These are phyloP conservation scores for Ascochyta lentis DNA, from an alignment of 2,329 filamentous ascomycete genomes.

Conservation along the genomic window DNA sequence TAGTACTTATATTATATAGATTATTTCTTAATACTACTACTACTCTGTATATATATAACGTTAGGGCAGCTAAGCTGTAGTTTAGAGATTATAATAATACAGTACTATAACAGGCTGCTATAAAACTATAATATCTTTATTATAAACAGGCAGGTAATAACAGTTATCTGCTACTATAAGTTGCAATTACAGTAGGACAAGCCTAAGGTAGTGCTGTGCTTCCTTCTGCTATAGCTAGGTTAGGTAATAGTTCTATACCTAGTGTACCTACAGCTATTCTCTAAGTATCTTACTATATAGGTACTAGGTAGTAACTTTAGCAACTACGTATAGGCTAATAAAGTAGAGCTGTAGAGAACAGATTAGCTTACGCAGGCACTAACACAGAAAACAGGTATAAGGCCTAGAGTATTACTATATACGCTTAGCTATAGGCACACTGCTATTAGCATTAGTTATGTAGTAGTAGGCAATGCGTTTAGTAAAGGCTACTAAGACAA, in stretches of 20 bases:
- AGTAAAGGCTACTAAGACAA: too few relatives aligned
- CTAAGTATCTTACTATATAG: conserved; percentile 23
- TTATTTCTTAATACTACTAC: background rate
- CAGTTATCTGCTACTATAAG: conserved; percentile 32
- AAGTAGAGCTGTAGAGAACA: background rate
- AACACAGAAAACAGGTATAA: too few relatives aligned
- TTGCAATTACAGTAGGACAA: conserved; percentile 8
- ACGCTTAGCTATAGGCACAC: too few relatives aligned
- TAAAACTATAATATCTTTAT: conserved; percentile 31
- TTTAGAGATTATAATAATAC: background rate
- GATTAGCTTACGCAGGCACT: background rate
- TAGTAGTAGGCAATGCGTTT: too few relatives aligned
- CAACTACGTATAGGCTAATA: background rate
- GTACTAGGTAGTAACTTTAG: conserved; percentile 9
- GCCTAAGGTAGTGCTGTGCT: conserved; percentile 33
- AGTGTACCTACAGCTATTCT: conserved; percentile 26
- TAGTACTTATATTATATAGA: background rate
- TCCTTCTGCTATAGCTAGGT: conserved; percentile 27
- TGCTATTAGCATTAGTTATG: too few relatives aligned
- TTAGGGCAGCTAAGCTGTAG: background rate
- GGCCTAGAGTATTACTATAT: too few relatives aligned
- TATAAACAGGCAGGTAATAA: conserved; percentile 23
- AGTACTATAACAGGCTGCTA: conserved; percentile 19
- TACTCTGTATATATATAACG: background rate
- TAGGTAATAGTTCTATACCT: conserved; percentile 32